Evolutionary conservation across 2,329 filamentous ascomycete species (phyloP).

Genomic region (Xylaria sp.): DNA sequence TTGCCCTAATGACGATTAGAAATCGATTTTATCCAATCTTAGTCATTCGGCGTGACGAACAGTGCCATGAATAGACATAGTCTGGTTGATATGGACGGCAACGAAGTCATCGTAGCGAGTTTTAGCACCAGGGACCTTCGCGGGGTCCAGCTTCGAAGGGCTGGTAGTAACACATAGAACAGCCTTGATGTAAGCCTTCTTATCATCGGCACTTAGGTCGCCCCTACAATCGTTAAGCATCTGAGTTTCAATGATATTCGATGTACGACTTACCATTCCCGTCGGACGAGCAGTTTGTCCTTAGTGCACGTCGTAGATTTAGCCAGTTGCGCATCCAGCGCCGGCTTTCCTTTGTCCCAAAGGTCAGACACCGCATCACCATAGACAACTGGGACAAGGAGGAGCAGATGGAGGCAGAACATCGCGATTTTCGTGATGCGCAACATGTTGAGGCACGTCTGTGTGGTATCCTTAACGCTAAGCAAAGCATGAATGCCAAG

Average conservation of each 20-base stretch:
- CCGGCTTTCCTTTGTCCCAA: constrained; percentile 40
- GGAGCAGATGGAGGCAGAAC: constrained; percentile 24
- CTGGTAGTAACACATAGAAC: constrained; percentile 43
- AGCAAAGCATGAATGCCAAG: constrained; percentile 9
- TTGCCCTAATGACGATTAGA: constrained; percentile 30
- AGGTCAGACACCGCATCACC: constrained; percentile 44
- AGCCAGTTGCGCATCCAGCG: constrained; percentile 42
- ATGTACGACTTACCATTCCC: constrained; percentile 40
- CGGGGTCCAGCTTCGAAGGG: constrained; percentile 42
- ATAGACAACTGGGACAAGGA: constrained; percentile 28
- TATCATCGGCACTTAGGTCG: constrained; percentile 32
- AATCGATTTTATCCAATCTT: not conserved
- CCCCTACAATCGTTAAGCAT: constrained; percentile 27
- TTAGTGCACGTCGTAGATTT: constrained; percentile 42
- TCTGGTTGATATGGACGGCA: constrained; percentile 48
- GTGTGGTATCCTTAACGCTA: not conserved
- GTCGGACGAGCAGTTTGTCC: constrained; percentile 42
- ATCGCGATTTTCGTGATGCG: constrained; percentile 16
- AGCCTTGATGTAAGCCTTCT: constrained; percentile 44
- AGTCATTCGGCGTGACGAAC: constrained; percentile 26
- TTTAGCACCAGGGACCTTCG: constrained; percentile 43
- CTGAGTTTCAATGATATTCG: not conserved
- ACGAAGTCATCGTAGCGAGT: constrained; percentile 50
- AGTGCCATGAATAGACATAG: constrained; percentile 43
- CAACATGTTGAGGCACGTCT: constrained; percentile 24